Conservation (phyloP, 2,329 filamentous ascomycete species). For the Periconia sp. region DNA sequence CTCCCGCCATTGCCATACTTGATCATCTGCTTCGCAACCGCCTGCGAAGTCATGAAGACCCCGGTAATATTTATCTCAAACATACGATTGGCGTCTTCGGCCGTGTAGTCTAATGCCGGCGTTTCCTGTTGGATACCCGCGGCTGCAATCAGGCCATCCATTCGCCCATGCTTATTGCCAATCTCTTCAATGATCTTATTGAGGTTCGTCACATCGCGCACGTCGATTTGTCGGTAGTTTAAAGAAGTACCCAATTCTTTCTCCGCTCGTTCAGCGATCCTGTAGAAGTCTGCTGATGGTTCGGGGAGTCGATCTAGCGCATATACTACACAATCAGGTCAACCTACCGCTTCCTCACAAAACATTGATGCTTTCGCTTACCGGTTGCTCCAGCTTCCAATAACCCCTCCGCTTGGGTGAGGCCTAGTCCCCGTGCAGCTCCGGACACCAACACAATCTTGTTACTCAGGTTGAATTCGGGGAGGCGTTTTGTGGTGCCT, state of each 20-base stretch:
- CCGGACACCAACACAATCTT: conserved; percentile 76
- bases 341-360: neutral
- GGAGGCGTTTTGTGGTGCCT: conserved; percentile 54
- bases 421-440: conserved; percentile 73
- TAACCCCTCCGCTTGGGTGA: conserved; percentile 74
- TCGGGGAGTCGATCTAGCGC: conserved; percentile 67
- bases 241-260: conserved; percentile 71
- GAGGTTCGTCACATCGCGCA: conserved; percentile 72
- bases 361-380: conserved; percentile 29
- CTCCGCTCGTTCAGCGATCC: conserved; percentile 67
- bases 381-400: conserved; percentile 76
- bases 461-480: conserved; percentile 77
- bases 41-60: conserved; percentile 68
- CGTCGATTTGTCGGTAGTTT: conserved; percentile 80
- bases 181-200: conserved; percentile 73
- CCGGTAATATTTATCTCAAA: conserved; percentile 67
- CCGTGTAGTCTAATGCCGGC: conserved; percentile 77
- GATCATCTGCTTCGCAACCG: conserved; percentile 69
- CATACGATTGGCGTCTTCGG: conserved; percentile 67
- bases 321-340: conserved; percentile 58
- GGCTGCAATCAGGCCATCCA: conserved; percentile 80
- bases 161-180: conserved; percentile 69
- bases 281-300: conserved; percentile 67
- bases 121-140: conserved; percentile 84
- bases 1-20: conserved; percentile 64